These are phyloP conservation scores for Melanomma pulvis-pyrius DNA, from an alignment of 495 filamentous ascomycete species.

Conservation along the genomic window DNA sequence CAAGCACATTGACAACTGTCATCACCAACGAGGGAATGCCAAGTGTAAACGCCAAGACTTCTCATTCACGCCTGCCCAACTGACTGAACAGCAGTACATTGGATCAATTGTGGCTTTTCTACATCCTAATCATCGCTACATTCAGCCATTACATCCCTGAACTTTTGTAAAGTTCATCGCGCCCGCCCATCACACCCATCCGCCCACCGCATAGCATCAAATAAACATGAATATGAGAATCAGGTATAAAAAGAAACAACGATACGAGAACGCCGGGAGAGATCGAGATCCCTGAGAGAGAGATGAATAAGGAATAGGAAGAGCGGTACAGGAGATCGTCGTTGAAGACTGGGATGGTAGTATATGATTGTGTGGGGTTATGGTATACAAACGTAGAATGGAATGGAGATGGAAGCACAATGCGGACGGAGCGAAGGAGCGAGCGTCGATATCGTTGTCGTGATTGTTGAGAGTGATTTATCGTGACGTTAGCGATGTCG, in stretches of 20 bases:
- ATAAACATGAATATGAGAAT: background rate
- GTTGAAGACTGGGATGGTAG: background rate
- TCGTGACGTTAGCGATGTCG: too few relatives aligned
- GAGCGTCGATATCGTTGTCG: background rate
- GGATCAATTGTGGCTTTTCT: background rate
- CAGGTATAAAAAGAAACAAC: background rate
- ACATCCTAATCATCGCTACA: background rate
- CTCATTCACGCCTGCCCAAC: background rate
- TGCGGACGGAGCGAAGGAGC: background rate
- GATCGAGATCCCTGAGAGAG: too few relatives aligned
- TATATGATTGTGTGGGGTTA: background rate
- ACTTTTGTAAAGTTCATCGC: too few relatives aligned
- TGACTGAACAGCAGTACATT: background rate
- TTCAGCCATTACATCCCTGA: background rate
- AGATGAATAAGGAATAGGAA: background rate
- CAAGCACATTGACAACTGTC: too few relatives aligned
- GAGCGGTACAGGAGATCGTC: background rate
- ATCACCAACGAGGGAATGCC: background rate
- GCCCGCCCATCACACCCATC: background rate
- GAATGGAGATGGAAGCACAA: background rate
- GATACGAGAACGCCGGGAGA: background rate
- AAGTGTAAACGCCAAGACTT: background rate
- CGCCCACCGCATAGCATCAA: too few relatives aligned
- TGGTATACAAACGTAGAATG: background rate
- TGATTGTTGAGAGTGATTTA: background rate